Base-by-base conservation (phyloP, 805 yeast species). In the Saccharomyces eubayanus region DNA sequence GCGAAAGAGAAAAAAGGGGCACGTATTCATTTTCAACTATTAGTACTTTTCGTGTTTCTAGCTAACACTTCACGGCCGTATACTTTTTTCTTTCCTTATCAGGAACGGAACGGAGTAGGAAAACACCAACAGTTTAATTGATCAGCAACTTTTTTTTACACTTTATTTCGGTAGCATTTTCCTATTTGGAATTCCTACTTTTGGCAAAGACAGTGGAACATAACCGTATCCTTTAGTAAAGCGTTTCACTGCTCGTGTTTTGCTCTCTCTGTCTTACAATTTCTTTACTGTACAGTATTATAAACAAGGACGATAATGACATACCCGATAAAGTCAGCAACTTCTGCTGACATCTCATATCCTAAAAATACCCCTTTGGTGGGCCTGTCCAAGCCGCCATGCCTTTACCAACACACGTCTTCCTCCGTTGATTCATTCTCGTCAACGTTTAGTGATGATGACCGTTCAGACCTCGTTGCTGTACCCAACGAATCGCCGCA, bases 401-500 rank as follows among this genome's bases (percentile, higher is more conserved):
- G 43, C 43, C 20, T 36, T 11, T 36, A 36, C 24, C 43, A 36
- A 36, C 43, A 36, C 12, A 9, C 21, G 16, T 16, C 43, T 4
- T 36, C 43, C 12, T 36, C 43, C 24, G 43, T 36, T 21, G 43
- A 36, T 36, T 36, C 43, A 16, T 36, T 36, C 16, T 36, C 43
- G 43, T 36, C 43, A 16, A 16, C 43, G 16, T 36, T 36, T 3
- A 36, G 43, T 36, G 43, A 36, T 16, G 43, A 36, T n/a, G 43
- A 36, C 24, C 24, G 43, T 16, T 36, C 43, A 16, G 43, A 36
- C 43, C 43, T 36, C 11, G 43, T 36, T 8, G 24, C 43, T 36
- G 43, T 87, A 62, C 88, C 91, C 2, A 80, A 82, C 16, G 89
- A 85, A 59, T 85, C 92, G 16, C 80, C 92, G 1, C 89, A 85